These are phyloP conservation scores for Pulveroboletus sp. DNA, from an alignment of 768 basidiomycete genomes.

Conservation along the genomic window DNA sequence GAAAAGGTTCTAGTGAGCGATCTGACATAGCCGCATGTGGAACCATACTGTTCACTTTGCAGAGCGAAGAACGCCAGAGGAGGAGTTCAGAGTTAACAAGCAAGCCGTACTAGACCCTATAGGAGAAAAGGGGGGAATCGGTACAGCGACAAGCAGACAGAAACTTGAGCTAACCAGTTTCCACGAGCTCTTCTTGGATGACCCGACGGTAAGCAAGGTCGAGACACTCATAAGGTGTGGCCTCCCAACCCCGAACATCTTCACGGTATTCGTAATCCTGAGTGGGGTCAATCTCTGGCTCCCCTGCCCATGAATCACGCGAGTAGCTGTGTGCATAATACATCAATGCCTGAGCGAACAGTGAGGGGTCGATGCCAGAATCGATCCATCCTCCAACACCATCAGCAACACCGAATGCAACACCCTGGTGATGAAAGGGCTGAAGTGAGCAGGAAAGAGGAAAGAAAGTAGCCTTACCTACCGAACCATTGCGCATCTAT, in stretches of 20 bases:
- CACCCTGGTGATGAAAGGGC: slow-evolving; percentile 42
- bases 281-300: slow-evolving; percentile 76
- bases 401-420: slow-evolving; percentile 83
- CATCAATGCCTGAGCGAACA: slow-evolving; percentile 91
- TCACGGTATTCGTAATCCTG: slow-evolving; percentile 66
- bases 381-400: slow-evolving; percentile 92
- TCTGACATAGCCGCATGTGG: neutral
- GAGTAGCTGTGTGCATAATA: slow-evolving; percentile 76
- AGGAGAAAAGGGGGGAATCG: slow-evolving; percentile 1
- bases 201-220: slow-evolving; percentile 70
- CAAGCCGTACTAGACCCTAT: slow-evolving; percentile 84
- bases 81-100: slow-evolving; percentile 66
- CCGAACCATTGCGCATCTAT: slow-evolving; percentile 77
- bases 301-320: slow-evolving; percentile 72
- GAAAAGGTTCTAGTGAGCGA: slow-evolving; percentile 7
- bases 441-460: slow-evolving; percentile 22
- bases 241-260: slow-evolving; percentile 61
- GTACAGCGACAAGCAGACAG: slow-evolving; percentile 11
- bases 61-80: slow-evolving; percentile 68
- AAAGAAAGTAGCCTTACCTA: slow-evolving; percentile 38
- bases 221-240: slow-evolving; percentile 67
- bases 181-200: slow-evolving; percentile 57
- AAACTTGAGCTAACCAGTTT: slow-evolving; percentile 37
- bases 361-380: slow-evolving; percentile 77
- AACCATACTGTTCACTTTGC: slow-evolving; percentile 55